phyloP scores from a whole-genome alignment of 768 basidiomycete species.

The Suillus alpinus region DNA sequence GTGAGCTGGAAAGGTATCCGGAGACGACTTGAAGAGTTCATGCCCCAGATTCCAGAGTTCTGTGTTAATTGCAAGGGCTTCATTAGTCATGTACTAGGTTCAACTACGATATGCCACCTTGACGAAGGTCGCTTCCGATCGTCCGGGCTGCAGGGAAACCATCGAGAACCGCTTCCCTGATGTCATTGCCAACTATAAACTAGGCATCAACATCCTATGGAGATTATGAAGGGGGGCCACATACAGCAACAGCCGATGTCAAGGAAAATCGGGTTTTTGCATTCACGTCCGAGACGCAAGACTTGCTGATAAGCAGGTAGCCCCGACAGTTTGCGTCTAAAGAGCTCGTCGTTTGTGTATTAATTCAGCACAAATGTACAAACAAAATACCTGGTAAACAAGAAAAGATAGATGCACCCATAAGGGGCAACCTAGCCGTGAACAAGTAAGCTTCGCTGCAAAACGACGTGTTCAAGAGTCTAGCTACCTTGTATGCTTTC shows the following conservation, averaged over 20 bases:
- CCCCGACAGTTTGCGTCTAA: neutral
- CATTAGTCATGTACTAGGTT: neutral
- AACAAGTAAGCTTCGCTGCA: neutral
- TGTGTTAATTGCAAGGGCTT: conserved; percentile 23
- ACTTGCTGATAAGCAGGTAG: conserved; percentile 14
- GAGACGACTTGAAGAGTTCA: conserved; percentile 52
- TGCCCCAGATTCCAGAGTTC: conserved; percentile 61
- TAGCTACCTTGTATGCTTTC: conserved; percentile 23
- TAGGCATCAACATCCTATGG: neutral
- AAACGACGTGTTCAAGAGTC: neutral
- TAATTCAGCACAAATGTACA: neutral
- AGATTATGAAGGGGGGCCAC: conserved; percentile 2
- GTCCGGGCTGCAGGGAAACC: conserved; percentile 34
- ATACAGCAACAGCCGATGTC: conserved; percentile 41
- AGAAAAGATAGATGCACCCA: neutral
- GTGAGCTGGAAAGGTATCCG: conserved; percentile 46
- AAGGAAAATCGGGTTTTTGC: conserved; percentile 33
- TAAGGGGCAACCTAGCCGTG: conserved; percentile 11
- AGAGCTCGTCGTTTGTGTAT: neutral
- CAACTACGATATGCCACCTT: conserved; percentile 23
- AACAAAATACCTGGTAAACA: neutral
- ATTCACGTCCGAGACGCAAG: conserved; percentile 29
- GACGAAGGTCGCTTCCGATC: conserved; percentile 32
- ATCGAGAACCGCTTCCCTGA: conserved; percentile 33
- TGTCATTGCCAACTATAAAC: conserved; percentile 34